Conservation (phyloP, 257 asterid species). For the Penstemon eatonii region DNA sequence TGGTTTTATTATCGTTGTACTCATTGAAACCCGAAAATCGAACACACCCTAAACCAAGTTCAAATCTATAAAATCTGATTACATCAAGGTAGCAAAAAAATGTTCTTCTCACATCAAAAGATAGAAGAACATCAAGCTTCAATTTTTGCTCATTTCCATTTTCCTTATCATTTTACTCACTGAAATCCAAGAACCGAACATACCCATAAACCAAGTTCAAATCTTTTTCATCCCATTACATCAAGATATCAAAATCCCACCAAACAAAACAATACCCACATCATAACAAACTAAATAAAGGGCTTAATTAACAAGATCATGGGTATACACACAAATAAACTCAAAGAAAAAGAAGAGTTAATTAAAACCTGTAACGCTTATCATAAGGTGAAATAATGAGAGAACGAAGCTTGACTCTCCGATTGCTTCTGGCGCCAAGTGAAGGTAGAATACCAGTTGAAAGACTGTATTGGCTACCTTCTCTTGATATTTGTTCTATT, state of each 20-base stretch:
- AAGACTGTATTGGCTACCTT: slow-evolving; percentile 51
- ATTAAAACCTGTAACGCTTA: slow-evolving; percentile 52
- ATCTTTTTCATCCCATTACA: neutral
- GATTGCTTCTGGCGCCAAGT: slow-evolving; percentile 51
- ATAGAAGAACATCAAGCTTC: too few relatives aligned
- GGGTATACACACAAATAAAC: neutral
- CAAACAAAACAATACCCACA: neutral
- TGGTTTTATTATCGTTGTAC: too few relatives aligned
- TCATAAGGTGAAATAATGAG: slow-evolving; percentile 54
- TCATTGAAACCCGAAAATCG: too few relatives aligned
- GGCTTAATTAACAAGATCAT: neutral
- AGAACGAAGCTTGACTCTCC: slow-evolving; percentile 40
- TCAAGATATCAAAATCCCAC: neutral
- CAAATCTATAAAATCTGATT: neutral
- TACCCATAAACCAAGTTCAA: neutral
- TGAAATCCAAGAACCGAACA: too few relatives aligned
- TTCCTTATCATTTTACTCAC: too few relatives aligned
- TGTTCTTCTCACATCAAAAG: too few relatives aligned
- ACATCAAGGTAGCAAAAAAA: neutral
- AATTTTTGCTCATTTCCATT: too few relatives aligned
- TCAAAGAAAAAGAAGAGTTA: neutral
- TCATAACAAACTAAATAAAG: neutral
- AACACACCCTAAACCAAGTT: neutral
- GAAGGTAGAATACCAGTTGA: slow-evolving; percentile 52
- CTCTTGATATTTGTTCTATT: slow-evolving; percentile 44